These are phyloP conservation scores for Kodamaea plutei DNA, from an alignment of 1,139 yeast genomes.

Conservation along the genomic window DNA sequence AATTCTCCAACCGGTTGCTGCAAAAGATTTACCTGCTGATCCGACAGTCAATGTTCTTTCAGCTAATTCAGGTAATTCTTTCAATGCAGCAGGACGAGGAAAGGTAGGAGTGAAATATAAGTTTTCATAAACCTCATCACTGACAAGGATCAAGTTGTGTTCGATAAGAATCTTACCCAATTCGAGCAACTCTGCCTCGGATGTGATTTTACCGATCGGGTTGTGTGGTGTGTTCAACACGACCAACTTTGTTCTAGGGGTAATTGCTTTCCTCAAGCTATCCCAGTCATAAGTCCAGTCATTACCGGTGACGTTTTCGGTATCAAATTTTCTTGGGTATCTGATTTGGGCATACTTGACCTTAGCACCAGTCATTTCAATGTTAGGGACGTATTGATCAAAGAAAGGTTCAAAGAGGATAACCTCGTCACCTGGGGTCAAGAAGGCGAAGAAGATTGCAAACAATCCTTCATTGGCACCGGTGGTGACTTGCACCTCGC, in stretches of 20 bases:
- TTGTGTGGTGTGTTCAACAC: constrained; percentile 93
- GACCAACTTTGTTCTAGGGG: constrained; percentile 74
- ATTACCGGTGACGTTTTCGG: constrained; percentile 65
- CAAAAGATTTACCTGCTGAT: constrained; percentile 95
- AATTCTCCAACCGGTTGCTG: constrained; percentile 98
- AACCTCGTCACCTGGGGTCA: constrained; percentile 88
- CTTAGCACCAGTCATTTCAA: constrained; percentile 89
- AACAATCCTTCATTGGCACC: constrained; percentile 97
- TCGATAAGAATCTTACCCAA: constrained; percentile 82
- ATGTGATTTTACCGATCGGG: constrained; percentile 89
- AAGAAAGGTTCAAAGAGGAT: constrained; percentile 97
- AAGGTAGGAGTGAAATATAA: constrained; percentile 65
- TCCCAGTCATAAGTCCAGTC: constrained; percentile 88
- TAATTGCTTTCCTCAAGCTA: constrained; percentile 65
- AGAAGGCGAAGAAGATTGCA: constrained; percentile 76
- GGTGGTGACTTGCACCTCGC: constrained; percentile 78
- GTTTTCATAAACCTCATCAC: constrained; percentile 95
- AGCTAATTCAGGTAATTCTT: constrained; percentile 65
- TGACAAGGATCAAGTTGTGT: constrained; percentile 72
- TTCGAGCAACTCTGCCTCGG: constrained; percentile 62
- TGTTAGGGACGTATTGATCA: constrained; percentile 92
- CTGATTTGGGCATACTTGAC: constrained; percentile 80
- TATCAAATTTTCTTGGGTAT: constrained; percentile 72
- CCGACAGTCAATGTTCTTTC: constrained; percentile 86
- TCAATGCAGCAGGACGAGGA: constrained; percentile 78